These are phyloP conservation scores for Annulohypoxylon nitens DNA, from an alignment of 495 filamentous ascomycete species.

Conservation along the genomic window DNA sequence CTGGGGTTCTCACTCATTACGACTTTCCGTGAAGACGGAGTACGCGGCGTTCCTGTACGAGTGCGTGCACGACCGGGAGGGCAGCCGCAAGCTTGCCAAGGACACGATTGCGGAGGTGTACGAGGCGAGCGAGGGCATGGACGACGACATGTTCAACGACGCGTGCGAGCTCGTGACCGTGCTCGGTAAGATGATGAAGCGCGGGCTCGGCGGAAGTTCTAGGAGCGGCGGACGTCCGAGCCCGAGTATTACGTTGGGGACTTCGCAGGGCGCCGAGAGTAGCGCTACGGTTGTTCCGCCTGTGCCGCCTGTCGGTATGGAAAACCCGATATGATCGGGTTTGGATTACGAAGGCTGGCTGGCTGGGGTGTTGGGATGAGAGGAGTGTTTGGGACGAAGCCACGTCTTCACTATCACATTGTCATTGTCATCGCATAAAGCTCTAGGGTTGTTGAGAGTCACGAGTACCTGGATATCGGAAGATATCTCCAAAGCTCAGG, in stretches of 20 bases:
- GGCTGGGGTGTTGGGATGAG: not conserved
- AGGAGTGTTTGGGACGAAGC: not conserved
- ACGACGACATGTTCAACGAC: constrained; percentile 88
- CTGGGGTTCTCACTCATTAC: constrained; percentile 89
- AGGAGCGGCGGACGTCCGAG: constrained; percentile 49
- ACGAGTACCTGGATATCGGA: not conserved
- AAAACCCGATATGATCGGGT: constrained; percentile 48
- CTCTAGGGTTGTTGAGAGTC: not conserved
- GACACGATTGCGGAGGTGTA: constrained; percentile 91
- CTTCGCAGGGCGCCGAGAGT: constrained; percentile 30
- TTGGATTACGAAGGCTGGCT: not conserved
- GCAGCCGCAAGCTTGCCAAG: constrained; percentile 79
- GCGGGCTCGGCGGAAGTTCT: constrained; percentile 59
- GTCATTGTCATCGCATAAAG: not conserved
- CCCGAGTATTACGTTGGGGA: constrained; percentile 23
- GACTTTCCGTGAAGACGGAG: constrained; percentile 91
- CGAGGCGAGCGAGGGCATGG: constrained; percentile 89
- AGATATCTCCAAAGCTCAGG: not conserved
- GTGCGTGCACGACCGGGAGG: constrained; percentile 84
- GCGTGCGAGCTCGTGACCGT: constrained; percentile 80
- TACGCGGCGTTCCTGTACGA: constrained; percentile 96
- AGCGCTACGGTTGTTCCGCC: constrained; percentile 31
- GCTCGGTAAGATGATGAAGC: constrained; percentile 82
- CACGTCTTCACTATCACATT: not conserved
- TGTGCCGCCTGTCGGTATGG: constrained; percentile 47